Conservation (phyloP, 495 filamentous ascomycete genomes). For the Talaromyces liani region DNA sequence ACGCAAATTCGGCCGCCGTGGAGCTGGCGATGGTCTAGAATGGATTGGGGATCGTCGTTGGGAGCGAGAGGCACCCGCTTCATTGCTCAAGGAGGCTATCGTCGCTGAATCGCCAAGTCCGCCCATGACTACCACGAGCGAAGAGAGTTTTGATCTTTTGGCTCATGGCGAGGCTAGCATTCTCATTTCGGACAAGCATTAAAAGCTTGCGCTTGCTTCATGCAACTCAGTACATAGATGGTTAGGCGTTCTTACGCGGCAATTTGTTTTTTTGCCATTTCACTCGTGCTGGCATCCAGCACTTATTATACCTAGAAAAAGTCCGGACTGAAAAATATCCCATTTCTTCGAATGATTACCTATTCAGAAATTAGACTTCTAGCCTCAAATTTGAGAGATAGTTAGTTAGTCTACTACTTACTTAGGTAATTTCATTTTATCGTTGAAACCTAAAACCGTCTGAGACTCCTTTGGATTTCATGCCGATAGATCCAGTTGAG, state of each 20-base stretch:
- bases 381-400: not conserved
- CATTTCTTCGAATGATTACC: not conserved
- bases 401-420: no score
- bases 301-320: not conserved
- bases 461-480: not conserved
- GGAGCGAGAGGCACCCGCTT: not conserved
- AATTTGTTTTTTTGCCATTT: not conserved
- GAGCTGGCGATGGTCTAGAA: conserved; percentile 42
- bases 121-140: conserved; percentile 42
- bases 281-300: not conserved
- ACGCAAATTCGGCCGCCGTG: conserved; percentile 19
- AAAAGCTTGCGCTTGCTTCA: not conserved
- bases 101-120: conserved; percentile 16
- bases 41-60: conserved; percentile 47
- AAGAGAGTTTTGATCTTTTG: conserved; percentile 57
- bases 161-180: conserved; percentile 40
- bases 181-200: conserved; percentile 17
- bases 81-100: not conserved
- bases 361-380: not conserved
- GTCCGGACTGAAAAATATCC: not conserved
- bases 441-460: not conserved
- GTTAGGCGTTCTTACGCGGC: not conserved
- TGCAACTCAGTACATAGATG: not conserved
- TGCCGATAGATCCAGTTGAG: not conserved
- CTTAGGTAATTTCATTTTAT: not conserved